A percentile compares a stretch with the other conserved stretches of the same genome.
phyloP scores from a whole-genome alignment of 1,284 basidiomycete species.

The Hemileia vastatrix region DNA sequence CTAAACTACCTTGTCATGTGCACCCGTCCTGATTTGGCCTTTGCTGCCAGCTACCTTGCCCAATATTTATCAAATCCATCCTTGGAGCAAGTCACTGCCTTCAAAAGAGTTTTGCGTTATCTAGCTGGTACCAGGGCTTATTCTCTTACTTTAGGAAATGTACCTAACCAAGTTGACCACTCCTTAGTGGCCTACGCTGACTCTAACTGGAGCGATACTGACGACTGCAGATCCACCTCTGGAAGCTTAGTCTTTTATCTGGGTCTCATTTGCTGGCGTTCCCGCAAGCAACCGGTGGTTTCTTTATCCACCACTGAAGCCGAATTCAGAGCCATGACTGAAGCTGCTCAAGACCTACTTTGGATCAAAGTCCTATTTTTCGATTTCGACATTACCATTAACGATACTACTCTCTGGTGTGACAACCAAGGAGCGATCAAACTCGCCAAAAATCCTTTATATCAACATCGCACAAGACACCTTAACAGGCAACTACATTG shows the following conservation, averaged over 20 bases:
- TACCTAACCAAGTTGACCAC: not conserved
- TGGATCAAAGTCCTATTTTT: too few relatives aligned
- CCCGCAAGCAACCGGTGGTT: too few relatives aligned
- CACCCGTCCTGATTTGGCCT: constrained; percentile 10
- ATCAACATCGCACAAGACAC: not conserved
- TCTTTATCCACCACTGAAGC: too few relatives aligned
- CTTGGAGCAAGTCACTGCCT: too few relatives aligned
- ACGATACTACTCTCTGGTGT: too few relatives aligned
- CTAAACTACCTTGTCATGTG: constrained; percentile 6
- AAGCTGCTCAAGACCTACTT: not conserved
- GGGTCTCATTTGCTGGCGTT: not conserved
- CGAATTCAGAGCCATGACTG: not conserved
- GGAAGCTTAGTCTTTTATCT: not conserved
- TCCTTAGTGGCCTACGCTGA: not conserved
- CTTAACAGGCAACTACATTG: not conserved
- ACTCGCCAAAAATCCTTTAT: not conserved
- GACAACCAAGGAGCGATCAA: not conserved
- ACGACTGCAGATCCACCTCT: too few relatives aligned
- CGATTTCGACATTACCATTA: too few relatives aligned
- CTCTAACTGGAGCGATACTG: too few relatives aligned
- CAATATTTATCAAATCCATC: too few relatives aligned
- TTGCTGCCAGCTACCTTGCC: not conserved
- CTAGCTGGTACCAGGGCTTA: not conserved
- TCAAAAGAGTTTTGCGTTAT: too few relatives aligned
- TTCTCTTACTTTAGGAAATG: not conserved